Evolutionary conservation across 352 stramenopile genomes (phyloP).

Genomic region (Pythium monospermum): DNA sequence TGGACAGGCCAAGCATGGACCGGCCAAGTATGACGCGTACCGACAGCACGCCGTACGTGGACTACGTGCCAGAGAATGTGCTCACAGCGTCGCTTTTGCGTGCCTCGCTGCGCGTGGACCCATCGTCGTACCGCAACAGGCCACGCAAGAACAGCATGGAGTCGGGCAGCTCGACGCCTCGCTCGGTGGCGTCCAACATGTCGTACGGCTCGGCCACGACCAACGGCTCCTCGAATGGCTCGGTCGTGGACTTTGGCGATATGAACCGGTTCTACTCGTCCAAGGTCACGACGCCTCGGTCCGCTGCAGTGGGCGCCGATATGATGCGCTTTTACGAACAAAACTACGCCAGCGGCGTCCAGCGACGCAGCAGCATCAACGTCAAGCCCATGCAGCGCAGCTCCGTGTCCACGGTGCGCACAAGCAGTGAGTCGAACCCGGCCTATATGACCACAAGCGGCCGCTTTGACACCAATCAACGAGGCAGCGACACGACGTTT

Average conservation of each 20-base stretch:
- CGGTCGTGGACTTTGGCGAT: constrained; percentile 69
- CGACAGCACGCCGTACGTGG: constrained; percentile 44
- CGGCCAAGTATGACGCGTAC: constrained; percentile 16
- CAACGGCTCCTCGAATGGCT: constrained; percentile 54
- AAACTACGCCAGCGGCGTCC: constrained; percentile 21
- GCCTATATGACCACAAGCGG: constrained; percentile 11
- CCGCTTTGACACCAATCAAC: constrained; percentile 16
- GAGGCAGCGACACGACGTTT: constrained; percentile 22
- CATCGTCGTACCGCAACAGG: constrained; percentile 25
- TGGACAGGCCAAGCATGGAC: background rate
- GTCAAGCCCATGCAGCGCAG: constrained; percentile 18
- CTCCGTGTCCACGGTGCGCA: constrained; percentile 22
- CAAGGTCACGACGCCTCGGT: constrained; percentile 20
- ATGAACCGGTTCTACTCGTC: constrained; percentile 72
- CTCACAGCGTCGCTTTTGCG: constrained; percentile 38
- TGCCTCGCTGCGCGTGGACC: constrained; percentile 10
- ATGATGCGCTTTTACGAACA: constrained; percentile 27
- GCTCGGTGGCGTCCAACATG: constrained; percentile 69
- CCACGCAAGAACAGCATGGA: constrained; percentile 60
- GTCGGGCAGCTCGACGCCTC: constrained; percentile 56
- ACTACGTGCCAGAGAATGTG: constrained; percentile 47
- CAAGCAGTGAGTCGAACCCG: constrained; percentile 18
- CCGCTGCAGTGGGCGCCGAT: constrained; percentile 17
- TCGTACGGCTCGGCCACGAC: constrained; percentile 72
- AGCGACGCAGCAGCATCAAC: constrained; percentile 12